phyloP scores from a whole-genome alignment of 2,329 filamentous ascomycete genomes.

The Plenodomus tracheiphilus region DNA sequence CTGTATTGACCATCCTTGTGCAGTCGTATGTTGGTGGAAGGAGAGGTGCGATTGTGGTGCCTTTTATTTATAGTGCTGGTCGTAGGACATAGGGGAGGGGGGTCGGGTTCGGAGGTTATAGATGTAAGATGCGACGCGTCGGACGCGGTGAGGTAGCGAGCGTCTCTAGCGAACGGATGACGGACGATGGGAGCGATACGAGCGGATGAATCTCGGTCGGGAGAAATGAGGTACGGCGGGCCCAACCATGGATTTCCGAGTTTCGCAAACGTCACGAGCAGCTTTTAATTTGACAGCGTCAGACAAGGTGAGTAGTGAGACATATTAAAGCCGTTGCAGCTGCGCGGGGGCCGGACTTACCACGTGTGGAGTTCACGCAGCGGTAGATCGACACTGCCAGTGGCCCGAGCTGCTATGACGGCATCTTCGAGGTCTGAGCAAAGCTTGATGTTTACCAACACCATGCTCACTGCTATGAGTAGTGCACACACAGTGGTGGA shows the following conservation, averaged over 20 bases:
- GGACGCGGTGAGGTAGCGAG: neutral
- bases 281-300: neutral
- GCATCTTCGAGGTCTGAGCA: neutral
- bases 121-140: neutral
- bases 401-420: neutral
- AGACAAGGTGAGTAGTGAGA: neutral
- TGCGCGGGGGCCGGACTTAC: neutral
- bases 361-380: neutral
- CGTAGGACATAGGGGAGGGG: neutral
- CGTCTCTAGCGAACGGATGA: neutral
- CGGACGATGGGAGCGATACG: neutral
- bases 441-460: neutral
- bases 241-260: too few species aligned
- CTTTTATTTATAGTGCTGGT: neutral
- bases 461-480: too few species aligned
- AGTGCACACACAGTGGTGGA: too few species aligned
- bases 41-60: neutral
- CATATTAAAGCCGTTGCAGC: neutral
- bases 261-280: too few species aligned
- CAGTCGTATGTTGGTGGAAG: too few species aligned
- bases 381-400: neutral
- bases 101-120: neutral
- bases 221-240: neutral
- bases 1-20: constrained; percentile 18
- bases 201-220: neutral